Evolutionary conservation across 78 protist species (phyloP).

Genomic region (Dictyostelium discoideum): DNA sequence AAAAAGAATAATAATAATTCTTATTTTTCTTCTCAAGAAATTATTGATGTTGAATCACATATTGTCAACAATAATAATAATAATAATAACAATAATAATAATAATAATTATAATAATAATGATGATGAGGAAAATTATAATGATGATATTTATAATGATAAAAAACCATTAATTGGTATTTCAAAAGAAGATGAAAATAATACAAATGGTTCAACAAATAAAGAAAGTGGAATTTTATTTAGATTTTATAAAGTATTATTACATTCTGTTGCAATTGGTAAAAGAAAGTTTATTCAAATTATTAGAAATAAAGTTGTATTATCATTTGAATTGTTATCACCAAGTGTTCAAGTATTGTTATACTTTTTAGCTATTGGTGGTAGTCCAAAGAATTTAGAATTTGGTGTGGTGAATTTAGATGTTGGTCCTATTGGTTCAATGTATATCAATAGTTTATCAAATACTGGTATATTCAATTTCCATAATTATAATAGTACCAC

Average conservation of each 20-base stretch:
- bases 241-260: neutral
- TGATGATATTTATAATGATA: neutral
- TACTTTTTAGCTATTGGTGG: slow-evolving; percentile 55
- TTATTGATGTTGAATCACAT: neutral
- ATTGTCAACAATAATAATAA: neutral
- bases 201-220: neutral
- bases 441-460: neutral
- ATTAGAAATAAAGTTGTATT: slow-evolving; percentile 41
- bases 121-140: neutral
- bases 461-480: neutral
- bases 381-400: slow-evolving; percentile 40
- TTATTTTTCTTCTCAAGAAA: neutral
- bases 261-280: slow-evolving; percentile 24
- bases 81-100: neutral
- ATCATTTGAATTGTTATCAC: slow-evolving; percentile 39
- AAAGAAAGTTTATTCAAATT: slow-evolving; percentile 36
- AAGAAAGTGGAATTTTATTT: neutral
- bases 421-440: neutral
- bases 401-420: slow-evolving; percentile 59
- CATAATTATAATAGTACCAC: neutral
- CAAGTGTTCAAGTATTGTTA: slow-evolving; percentile 54
- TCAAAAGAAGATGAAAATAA: neutral
- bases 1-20: neutral
- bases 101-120: neutral
- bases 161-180: neutral